A percentile compares a stretch with the other conserved stretches of the same genome.
phyloP scores from a whole-genome alignment of 2,329 filamentous ascomycete genomes.

The Coniochaeta ligniaria region DNA sequence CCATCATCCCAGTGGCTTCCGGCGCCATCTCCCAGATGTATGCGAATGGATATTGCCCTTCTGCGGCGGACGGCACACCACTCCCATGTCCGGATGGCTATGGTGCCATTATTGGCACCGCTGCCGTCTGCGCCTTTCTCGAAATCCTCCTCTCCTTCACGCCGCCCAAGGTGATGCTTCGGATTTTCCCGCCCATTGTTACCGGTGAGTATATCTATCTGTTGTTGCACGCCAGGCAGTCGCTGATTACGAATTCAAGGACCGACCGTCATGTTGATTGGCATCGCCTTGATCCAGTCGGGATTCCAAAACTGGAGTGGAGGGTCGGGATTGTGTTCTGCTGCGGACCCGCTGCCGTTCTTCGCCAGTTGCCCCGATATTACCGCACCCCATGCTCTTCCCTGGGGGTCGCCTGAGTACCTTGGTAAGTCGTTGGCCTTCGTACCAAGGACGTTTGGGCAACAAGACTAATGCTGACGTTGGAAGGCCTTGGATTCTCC shows the following conservation, averaged over 20 bases:
- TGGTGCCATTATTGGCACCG: constrained; percentile 67
- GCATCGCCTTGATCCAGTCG: constrained; percentile 62
- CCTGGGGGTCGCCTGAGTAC: constrained; percentile 74
- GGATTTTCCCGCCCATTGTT: constrained; percentile 67
- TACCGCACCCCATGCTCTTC: constrained; percentile 61
- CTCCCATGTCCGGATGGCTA: constrained; percentile 72
- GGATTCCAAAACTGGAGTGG: constrained; percentile 76
- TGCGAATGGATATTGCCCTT: constrained; percentile 58
- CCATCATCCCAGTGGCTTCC: constrained; percentile 65
- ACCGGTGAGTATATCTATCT: constrained; percentile 14
- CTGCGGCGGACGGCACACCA: constrained; percentile 52
- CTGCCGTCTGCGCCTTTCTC: constrained; percentile 56
- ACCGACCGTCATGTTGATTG: constrained; percentile 55
- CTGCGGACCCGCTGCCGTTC: constrained; percentile 40
- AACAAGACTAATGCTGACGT: no score
- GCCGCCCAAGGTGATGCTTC: constrained; percentile 59
- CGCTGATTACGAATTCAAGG: neutral
- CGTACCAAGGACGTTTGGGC: neutral
- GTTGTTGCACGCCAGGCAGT: neutral
- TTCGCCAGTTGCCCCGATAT: constrained; percentile 61
- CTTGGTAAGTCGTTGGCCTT: constrained; percentile 39
- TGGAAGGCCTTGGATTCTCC: constrained; percentile 58
- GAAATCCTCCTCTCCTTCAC: constrained; percentile 72
- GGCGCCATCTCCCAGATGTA: constrained; percentile 76
- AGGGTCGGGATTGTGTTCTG: constrained; percentile 54